A percentile compares a stretch with the other conserved stretches of the same genome.
These are phyloP conservation scores for Fragaria iinumae DNA, from an alignment of 306 rosid genomes.

Conservation along the genomic window DNA sequence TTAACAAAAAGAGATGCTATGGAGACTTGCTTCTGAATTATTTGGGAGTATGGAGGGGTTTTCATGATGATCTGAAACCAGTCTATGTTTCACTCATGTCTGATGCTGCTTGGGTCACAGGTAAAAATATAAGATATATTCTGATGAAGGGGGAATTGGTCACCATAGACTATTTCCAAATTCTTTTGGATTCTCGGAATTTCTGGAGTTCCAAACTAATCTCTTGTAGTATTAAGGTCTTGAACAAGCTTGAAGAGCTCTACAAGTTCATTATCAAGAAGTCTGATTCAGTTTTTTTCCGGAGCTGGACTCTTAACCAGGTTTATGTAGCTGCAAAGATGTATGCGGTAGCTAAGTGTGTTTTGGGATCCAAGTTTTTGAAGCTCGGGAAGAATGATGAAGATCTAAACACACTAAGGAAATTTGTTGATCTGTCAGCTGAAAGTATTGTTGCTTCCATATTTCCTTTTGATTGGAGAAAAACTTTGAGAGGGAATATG, in stretches of 20 bases:
- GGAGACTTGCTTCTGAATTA: constrained; percentile 49
- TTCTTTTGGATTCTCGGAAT: too few species aligned
- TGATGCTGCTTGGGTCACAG: constrained; percentile 51
- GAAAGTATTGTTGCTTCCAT: constrained; percentile 17
- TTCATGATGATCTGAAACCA: constrained; percentile 5
- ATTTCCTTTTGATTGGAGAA: constrained; percentile 43
- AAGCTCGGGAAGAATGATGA: not conserved
- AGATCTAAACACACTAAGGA: not conserved
- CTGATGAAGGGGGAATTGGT: constrained; percentile 34
- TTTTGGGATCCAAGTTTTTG: constrained; percentile 9
- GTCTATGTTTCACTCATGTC: constrained; percentile 36
- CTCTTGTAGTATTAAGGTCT: constrained; percentile 34
- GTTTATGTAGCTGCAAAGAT: constrained; percentile 17
- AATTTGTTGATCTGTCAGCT: constrained; percentile 22
- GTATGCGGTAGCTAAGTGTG: not conserved
- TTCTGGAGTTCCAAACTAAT: too few species aligned
- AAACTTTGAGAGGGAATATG: constrained; percentile 33
- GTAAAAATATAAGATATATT: constrained; percentile 19
- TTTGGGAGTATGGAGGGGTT: constrained; percentile 44
- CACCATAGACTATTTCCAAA: not conserved
- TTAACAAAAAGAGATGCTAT: not conserved
- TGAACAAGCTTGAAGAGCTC: constrained; percentile 36
- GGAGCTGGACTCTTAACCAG: not conserved
- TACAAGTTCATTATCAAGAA: constrained; percentile 7
- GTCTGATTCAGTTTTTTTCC: constrained; percentile 13